A percentile compares a stretch with the other conserved stretches of the same genome.
These are phyloP conservation scores for Cenococcum geophilum DNA, from an alignment of 495 filamentous ascomycete genomes.

Conservation along the genomic window DNA sequence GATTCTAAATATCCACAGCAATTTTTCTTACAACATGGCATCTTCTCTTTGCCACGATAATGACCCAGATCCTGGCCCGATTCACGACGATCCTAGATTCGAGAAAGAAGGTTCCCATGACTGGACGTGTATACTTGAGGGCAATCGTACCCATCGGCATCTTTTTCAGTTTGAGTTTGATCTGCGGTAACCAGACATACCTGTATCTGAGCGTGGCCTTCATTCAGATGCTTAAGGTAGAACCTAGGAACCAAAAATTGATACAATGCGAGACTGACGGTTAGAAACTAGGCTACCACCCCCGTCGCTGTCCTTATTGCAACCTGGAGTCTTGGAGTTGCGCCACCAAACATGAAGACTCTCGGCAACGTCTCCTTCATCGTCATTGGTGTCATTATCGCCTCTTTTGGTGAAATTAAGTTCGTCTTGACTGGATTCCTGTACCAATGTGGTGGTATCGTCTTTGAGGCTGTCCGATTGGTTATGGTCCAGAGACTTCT, in stretches of 20 bases:
- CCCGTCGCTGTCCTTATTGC: conserved; percentile 83
- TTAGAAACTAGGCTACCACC: conserved; percentile 62
- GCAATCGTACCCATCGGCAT: conserved; percentile 89
- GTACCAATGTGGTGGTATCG: conserved; percentile 75
- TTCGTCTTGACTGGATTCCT: conserved; percentile 83
- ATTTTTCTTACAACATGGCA: conserved; percentile 94
- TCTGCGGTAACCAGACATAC: conserved; percentile 90
- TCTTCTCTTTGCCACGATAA: conserved; percentile 77
- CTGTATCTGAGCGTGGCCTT: conserved; percentile 89
- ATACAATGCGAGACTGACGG: conserved; percentile 5
- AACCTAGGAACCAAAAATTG: conserved; percentile 13
- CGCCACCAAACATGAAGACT: conserved; percentile 67
- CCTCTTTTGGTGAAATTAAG: conserved; percentile 86
- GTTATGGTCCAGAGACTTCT: conserved; percentile 88
- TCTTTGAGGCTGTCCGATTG: conserved; percentile 85
- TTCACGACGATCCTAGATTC: conserved; percentile 81
- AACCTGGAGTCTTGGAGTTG: conserved; percentile 75
- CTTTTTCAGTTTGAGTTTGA: conserved; percentile 90
- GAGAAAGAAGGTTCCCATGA: conserved; percentile 89
- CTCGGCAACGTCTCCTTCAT: conserved; percentile 83
- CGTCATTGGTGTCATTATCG: conserved; percentile 83
- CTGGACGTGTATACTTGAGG: conserved; percentile 78
- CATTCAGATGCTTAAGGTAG: conserved; percentile 95
- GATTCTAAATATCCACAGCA: conserved; percentile 26
- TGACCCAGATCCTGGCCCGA: conserved; percentile 84